Evolutionary conservation across 2,329 filamentous ascomycete genomes (phyloP).

Genomic region (Fusarium goolgardi): DNA sequence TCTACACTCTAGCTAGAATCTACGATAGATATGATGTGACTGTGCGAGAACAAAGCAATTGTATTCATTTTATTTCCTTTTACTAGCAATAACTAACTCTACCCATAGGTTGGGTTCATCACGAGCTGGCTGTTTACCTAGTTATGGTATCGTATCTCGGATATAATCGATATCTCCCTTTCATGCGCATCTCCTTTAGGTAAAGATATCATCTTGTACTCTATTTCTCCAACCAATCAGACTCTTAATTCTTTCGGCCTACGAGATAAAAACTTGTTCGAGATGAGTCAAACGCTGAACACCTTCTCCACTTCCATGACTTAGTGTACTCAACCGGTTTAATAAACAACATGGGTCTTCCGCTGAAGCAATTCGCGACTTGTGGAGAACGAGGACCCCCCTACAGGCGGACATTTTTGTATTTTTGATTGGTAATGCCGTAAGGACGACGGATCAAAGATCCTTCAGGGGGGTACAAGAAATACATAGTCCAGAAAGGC

Average conservation of each 20-base stretch:
- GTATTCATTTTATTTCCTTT: neutral
- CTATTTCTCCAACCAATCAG: conserved; percentile 19
- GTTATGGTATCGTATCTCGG: conserved; percentile 5
- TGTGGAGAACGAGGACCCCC: conserved; percentile 13
- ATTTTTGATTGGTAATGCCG: conserved; percentile 33
- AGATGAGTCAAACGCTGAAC: conserved; percentile 25
- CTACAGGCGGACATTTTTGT: conserved; percentile 14
- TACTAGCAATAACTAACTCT: neutral
- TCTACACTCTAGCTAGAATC: neutral
- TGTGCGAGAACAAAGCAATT: neutral
- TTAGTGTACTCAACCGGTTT: neutral
- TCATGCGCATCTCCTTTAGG: conserved; percentile 8
- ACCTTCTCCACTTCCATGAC: conserved; percentile 15
- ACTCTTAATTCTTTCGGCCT: neutral
- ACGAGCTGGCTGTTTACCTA: neutral
- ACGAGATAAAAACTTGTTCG: conserved; percentile 2
- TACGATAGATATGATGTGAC: neutral
- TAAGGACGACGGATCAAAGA: neutral
- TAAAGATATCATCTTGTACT: conserved; percentile 13
- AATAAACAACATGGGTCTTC: conserved; percentile 2
- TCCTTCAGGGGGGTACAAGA: neutral
- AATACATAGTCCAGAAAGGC: neutral
- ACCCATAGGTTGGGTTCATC: neutral
- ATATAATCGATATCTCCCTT: conserved; percentile 2
- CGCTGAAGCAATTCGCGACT: conserved; percentile 23